Percentiles rank a stretch among this genome's conserved stretches.
phyloP scores from a whole-genome alignment of 805 yeast species.

The Candida oleophila region DNA sequence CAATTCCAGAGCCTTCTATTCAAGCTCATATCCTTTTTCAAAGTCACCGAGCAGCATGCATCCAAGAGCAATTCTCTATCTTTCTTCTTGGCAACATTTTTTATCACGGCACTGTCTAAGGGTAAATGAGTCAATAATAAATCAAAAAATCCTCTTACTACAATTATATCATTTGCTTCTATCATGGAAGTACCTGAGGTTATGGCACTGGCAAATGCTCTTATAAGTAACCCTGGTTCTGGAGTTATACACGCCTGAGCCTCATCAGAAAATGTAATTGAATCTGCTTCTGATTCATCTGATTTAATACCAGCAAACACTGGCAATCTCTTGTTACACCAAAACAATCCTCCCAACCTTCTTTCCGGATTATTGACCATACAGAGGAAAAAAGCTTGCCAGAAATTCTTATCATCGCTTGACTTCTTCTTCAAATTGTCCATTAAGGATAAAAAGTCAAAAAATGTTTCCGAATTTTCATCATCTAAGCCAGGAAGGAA shows the following conservation, averaged over 20 bases:
- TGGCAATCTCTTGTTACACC: conserved; percentile 70
- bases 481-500: conserved; percentile 90
- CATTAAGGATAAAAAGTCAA: conserved; percentile 56
- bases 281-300: conserved; percentile 1
- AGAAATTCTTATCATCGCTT: conserved; percentile 71
- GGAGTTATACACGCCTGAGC: conserved; percentile 67
- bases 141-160: conserved; percentile 88
- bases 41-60: conserved; percentile 64
- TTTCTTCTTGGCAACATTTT: conserved; percentile 41
- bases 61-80: conserved; percentile 62
- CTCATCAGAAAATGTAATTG: conserved; percentile 36
- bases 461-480: conserved; percentile 81
- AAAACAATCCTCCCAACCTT: conserved; percentile 79
- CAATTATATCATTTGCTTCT: conserved; percentile 54
- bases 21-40: conserved; percentile 88
- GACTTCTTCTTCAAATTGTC: conserved; percentile 58
- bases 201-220: conserved; percentile 73
- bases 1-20: conserved; percentile 93
- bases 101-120: conserved; percentile 58
- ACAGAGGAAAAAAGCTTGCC: conserved; percentile 79
- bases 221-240: conserved; percentile 72
- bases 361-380: conserved; percentile 78
- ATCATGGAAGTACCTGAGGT: conserved; percentile 33
- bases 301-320: conserved; percentile 42
- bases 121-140: conserved; percentile 67